Percentiles rank a stretch among this genome's conserved stretches.
Evolutionary conservation across 805 yeast species (phyloP).

Genomic region (Priceomyces melissophilus): DNA sequence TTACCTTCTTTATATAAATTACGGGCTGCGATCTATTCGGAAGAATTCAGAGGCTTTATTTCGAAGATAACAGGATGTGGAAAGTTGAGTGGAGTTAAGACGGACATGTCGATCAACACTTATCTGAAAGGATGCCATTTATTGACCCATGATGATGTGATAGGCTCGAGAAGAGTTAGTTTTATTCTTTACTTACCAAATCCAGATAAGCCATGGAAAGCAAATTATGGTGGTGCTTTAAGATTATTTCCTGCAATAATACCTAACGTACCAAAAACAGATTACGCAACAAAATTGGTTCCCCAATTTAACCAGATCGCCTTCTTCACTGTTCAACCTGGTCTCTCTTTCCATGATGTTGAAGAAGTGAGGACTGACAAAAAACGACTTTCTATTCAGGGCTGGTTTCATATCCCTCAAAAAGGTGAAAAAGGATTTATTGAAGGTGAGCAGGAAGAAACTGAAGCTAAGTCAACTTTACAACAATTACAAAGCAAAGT

Average conservation of each 20-base stretch:
- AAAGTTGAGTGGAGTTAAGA: slow-evolving; percentile 81
- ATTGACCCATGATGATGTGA: slow-evolving; percentile 95
- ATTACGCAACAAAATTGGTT: slow-evolving; percentile 61
- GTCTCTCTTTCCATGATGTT: slow-evolving; percentile 94
- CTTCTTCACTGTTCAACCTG: slow-evolving; percentile 94
- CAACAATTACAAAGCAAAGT: slow-evolving; percentile 76
- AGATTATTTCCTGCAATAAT: slow-evolving; percentile 81
- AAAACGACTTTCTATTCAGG: slow-evolving; percentile 89
- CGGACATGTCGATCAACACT: slow-evolving; percentile 89
- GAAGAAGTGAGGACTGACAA: slow-evolving; percentile 93
- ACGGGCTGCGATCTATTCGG: slow-evolving; percentile 84
- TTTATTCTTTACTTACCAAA: slow-evolving; percentile 91
- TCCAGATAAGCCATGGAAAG: slow-evolving; percentile 85
- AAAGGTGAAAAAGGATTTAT: slow-evolving; percentile 82
- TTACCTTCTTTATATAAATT: slow-evolving; percentile 74
- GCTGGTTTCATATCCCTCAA: slow-evolving; percentile 99
- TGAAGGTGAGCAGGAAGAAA: slow-evolving; percentile 77
- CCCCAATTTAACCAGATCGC: slow-evolving; percentile 97
- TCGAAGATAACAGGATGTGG: slow-evolving; percentile 83
- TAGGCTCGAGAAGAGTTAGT: slow-evolving; percentile 90
- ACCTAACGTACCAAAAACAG: slow-evolving; percentile 87
- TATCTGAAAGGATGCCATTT: slow-evolving; percentile 92
- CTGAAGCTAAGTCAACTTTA: slow-evolving; percentile 71
- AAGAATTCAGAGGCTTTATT: slow-evolving; percentile 75
- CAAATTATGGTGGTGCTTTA: slow-evolving; percentile 90